Evolutionary conservation across 441 rosid genomes (phyloP).

Genomic region (Jatropha podagrica): DNA sequence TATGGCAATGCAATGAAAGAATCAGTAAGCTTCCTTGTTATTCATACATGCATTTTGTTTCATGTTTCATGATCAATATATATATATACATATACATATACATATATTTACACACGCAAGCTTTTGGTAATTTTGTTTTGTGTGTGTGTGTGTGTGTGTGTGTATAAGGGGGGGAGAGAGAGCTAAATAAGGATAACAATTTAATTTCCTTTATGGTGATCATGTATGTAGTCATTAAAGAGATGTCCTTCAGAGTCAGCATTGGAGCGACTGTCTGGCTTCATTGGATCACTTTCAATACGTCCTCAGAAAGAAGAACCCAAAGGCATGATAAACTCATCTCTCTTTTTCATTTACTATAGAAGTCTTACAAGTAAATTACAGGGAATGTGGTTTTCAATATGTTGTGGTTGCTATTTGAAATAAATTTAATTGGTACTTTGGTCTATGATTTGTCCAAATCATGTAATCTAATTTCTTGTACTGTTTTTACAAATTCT

Average conservation of each 20-base stretch:
- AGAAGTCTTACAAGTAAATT: not conserved
- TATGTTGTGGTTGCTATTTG: too few species aligned
- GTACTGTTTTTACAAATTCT: not conserved
- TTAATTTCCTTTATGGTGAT: not conserved
- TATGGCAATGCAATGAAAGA: constrained; percentile 62
- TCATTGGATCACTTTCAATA: constrained; percentile 74
- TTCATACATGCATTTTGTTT: not conserved
- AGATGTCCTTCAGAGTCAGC: constrained; percentile 81
- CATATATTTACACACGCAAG: too few species aligned
- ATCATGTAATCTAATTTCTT: not conserved
- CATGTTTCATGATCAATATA: not conserved
- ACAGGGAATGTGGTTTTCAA: not conserved
- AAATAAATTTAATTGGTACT: too few species aligned
- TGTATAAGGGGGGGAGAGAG: not conserved
- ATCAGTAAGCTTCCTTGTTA: constrained; percentile 42
- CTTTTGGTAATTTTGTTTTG: too few species aligned
- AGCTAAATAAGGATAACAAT: not conserved
- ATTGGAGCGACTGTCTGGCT: constrained; percentile 68
- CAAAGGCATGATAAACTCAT: constrained; percentile 40
- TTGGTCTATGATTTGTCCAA: not conserved
- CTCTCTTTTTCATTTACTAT: constrained; percentile 1
- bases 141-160: not conserved
- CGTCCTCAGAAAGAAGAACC: constrained; percentile 56
- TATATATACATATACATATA: too few species aligned
- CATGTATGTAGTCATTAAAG: constrained; percentile 48